Base-by-base conservation (phyloP, 164 flowering plant species). In the Sextonia rubra region DNA sequence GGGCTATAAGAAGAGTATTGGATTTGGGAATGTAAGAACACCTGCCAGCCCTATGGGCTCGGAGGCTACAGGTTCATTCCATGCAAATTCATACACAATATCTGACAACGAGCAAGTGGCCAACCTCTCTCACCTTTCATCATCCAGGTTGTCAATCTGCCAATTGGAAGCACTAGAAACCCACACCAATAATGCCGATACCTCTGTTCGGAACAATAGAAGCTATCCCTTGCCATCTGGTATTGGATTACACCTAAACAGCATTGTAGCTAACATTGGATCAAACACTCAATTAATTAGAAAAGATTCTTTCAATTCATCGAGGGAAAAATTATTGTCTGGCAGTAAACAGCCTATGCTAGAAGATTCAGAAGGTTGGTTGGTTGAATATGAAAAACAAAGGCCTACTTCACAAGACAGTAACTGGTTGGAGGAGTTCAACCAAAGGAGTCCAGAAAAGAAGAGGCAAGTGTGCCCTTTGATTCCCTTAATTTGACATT, bases 141-240 rank as follows among this genome's bases (percentile, higher is more conserved):
- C 75, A 32, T 66, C 77, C 24, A 61, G 60, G 68, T 22, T 74
- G 18, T 49, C 76, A 67, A 70, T 75, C 49, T 49, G 17, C 11
- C 6, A 66, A 12, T 63, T 52, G 60, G 67, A 66, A 48, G 47
- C 60, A 12, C 22, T 69, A 66, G 75, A 70, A 72, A 30, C 63
- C 44, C 68, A 14, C 26, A 61, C 9, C 65, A 68, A 69, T 27
- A 70, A 66, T 44, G 37, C 56, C 49, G 72, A 77, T 25, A 64
- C 23, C 48, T 47, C 78, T 58, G 62, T 61, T 73, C 73, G 64
- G 64, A 74, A 64, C 47, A 63, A 25, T 72, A 78, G 69, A 68
- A 83, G 62, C 60, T 69, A 82, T 72, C 72, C 85, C 69, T 83
- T 76, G 81, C 86, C 90, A 58, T 82, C 82, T 37, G 88, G 90